phyloP scores from a whole-genome alignment of 371 early-diverging fungal genomes.

The Syncephalis fuscata region DNA sequence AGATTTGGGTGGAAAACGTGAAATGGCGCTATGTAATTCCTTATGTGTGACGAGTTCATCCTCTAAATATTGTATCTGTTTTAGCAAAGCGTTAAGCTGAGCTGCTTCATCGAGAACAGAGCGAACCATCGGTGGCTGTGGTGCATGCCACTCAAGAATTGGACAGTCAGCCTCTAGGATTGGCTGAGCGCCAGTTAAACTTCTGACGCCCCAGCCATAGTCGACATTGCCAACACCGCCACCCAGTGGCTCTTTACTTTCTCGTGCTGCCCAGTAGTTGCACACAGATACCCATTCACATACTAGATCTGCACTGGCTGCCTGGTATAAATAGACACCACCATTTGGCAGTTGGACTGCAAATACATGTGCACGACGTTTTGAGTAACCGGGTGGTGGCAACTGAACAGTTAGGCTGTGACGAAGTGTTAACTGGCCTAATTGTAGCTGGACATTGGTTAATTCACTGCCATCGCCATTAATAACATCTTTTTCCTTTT shows the following conservation, averaged over 20 bases:
- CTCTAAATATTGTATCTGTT: conserved; percentile 17
- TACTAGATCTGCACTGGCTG: conserved; percentile 38
- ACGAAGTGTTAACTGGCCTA: conserved; percentile 44
- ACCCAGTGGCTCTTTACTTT: conserved; percentile 67
- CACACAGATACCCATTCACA: conserved; percentile 67
- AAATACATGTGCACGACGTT: conserved; percentile 60
- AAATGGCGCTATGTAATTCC: conserved; percentile 19
- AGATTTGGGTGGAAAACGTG: conserved; percentile 33
- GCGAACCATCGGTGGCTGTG: conserved; percentile 8
- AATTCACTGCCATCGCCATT: conserved; percentile 10
- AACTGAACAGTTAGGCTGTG: conserved; percentile 63
- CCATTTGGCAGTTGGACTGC: conserved; percentile 64
- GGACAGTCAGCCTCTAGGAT: conserved; percentile 6
- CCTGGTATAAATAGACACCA: conserved; percentile 70
- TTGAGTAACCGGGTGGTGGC: conserved; percentile 69
- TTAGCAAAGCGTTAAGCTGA: conserved; percentile 22
- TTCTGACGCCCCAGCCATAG: conserved; percentile 55
- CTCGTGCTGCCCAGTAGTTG: conserved; percentile 85
- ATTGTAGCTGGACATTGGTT: conserved; percentile 14
- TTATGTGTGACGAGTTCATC: conserved; percentile 31
- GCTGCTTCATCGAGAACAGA: conserved; percentile 8
- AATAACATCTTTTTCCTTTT: conserved; percentile 28
- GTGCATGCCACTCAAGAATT: conserved; percentile 6
- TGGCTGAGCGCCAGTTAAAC: neutral
- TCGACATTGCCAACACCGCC: conserved; percentile 74